Base-by-base conservation (phyloP, 2,329 filamentous ascomycete genomes). In the Colletotrichum ledebouriae region DNA sequence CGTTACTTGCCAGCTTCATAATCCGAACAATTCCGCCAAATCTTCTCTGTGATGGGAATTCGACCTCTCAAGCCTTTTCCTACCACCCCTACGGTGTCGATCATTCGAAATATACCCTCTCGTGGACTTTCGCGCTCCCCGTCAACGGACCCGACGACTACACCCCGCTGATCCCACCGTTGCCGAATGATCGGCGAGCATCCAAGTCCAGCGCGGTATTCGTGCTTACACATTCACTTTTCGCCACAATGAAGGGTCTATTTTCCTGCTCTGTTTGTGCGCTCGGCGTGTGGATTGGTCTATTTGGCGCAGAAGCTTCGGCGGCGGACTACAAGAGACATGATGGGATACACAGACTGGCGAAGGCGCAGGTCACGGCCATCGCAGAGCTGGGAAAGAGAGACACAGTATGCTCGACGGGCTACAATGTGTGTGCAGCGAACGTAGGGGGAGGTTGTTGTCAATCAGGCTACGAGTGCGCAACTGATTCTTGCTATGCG, bases 401-500 rank as follows among this genome's bases (percentile, higher is more conserved):
- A 52, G 73, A 73, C 17, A 70, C 69, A 4, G 67, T 69, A 25
- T 78, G 77, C 53, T 70, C 72, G 10, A 42, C 72, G 6, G 73
- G 72, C 39, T 67, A 76, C 22, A 74, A 72, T 17, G 70, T 76
- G 12, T 85, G 83, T 55, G 75, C 82, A 5, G 72, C 75, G 3
- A 79, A 78, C 10, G 61, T 83, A n/a, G 73, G 75, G 20, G 84
- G 84, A 39, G 82, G 80, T 39, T 86, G 84, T 64, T 86, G 84
- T 66, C 84, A 85, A 1, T 74, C 79, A 4, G 74, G 78, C 44
- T 88, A 86, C 72, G 76, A 77, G 4, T 88, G 86, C 74, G 84
- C 77, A 2, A 78, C 76, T 50, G 77, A 82, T 39, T 83, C 82
- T 41, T 87, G 85, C 67, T 81, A 80, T 72, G 82, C 82, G 12